Percentiles rank a stretch among this genome's conserved stretches.
phyloP scores from a whole-genome alignment of 1,284 basidiomycete species.

The Filobasidium uniguttulatum region DNA sequence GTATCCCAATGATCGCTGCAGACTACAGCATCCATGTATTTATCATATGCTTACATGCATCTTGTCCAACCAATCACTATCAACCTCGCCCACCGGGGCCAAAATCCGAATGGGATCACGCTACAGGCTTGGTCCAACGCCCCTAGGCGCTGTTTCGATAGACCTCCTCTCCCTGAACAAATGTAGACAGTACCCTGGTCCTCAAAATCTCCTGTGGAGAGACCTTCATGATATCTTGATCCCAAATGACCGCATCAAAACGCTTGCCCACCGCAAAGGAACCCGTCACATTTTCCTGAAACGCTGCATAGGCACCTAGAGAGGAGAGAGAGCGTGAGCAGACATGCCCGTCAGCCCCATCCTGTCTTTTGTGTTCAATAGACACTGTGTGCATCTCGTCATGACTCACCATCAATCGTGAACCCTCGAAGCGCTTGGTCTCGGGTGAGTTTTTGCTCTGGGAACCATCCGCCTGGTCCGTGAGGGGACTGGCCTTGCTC shows the following conservation, averaged over 20 bases:
- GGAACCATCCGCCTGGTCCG: constrained; percentile 65
- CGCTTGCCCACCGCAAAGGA: constrained; percentile 58
- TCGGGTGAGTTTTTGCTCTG: constrained; percentile 55
- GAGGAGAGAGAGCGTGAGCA: neutral
- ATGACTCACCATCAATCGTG: constrained; percentile 51
- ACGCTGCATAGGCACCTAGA: constrained; percentile 63
- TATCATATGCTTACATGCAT: no score
- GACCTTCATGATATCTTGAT: constrained; percentile 61
- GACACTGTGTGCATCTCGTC: neutral
- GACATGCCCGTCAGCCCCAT: neutral
- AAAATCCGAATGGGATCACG: no score
- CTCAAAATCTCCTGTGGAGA: constrained; percentile 49
- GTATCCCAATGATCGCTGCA: no score
- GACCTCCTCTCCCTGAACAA: constrained; percentile 59
- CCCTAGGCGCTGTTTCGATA: no score
- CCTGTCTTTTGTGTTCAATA: neutral
- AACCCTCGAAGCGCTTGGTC: constrained; percentile 53
- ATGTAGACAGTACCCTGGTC: constrained; percentile 59
- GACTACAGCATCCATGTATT: no score
- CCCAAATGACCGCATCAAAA: constrained; percentile 72
- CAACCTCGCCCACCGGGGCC: no score
- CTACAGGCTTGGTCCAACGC: no score
- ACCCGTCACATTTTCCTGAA: constrained; percentile 53
- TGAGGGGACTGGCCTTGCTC: constrained; percentile 63
- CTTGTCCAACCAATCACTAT: no score